These are phyloP conservation scores for Mayamaea pseudoterrestris DNA, from an alignment of 108 stramenopile genomes.

Conservation along the genomic window DNA sequence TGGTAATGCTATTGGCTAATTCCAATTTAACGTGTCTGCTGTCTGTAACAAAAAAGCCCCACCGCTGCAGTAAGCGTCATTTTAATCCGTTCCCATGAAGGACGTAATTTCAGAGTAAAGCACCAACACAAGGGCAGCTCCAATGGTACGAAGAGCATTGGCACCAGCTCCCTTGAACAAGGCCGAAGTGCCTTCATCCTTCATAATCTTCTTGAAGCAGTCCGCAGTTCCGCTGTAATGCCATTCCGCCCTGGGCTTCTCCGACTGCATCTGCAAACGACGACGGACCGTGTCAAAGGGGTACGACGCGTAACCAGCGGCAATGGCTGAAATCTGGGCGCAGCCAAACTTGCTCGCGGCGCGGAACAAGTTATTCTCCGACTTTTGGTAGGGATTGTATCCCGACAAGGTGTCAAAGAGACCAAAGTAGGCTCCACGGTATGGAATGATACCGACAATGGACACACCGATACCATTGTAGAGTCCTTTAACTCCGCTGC, in stretches of 20 bases:
- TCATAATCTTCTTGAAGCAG: slow-evolving; percentile 92
- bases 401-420: slow-evolving; percentile 95
- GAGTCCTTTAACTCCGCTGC: slow-evolving; percentile 76
- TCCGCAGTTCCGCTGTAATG: slow-evolving; percentile 93
- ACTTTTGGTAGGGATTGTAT: slow-evolving; percentile 96
- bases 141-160: slow-evolving; percentile 96
- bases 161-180: slow-evolving; percentile 99
- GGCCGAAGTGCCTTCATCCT: slow-evolving; percentile 85
- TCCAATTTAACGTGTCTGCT: no score
- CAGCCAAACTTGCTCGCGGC: slow-evolving; percentile 91
- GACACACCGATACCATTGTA: slow-evolving; percentile 99
- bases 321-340: slow-evolving; percentile 90
- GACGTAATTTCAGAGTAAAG: slow-evolving; percentile 96
- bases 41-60: no score
- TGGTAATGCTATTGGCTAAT: no score
- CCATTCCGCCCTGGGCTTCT: slow-evolving; percentile 91
- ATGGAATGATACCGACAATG: slow-evolving; percentile 93
- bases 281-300: slow-evolving; percentile 99
- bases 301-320: slow-evolving; percentile 96
- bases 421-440: slow-evolving; percentile 98
- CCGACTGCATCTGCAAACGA: slow-evolving; percentile 98
- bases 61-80: not conserved
- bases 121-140: slow-evolving; percentile 93
- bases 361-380: slow-evolving; percentile 68
- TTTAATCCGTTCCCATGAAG: slow-evolving; percentile 25